phyloP scores from a whole-genome alignment of 805 yeast genomes.

The Yamadazyma philogaea region DNA sequence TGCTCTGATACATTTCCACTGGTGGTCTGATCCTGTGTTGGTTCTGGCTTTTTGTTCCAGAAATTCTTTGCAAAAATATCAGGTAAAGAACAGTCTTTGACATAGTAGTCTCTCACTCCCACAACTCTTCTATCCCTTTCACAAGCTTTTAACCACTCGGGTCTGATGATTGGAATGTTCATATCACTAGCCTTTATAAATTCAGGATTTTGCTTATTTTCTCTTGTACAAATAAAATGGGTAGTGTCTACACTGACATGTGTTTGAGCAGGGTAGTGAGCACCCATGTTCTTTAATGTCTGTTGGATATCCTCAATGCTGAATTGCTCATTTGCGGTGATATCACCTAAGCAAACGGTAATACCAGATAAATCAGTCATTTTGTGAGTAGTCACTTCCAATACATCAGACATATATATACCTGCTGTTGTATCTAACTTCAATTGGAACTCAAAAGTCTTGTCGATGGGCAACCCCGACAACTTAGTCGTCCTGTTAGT shows the following conservation, averaged over 20 bases:
- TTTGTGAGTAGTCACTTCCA: conserved; percentile 81
- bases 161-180: conserved; percentile 91
- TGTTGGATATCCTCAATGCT: conserved; percentile 53
- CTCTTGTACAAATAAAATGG: conserved; percentile 73
- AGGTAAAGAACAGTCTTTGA: conserved; percentile 51
- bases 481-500: conserved; percentile 78
- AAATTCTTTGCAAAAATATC: conserved; percentile 41
- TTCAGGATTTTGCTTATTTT: conserved; percentile 62
- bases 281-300: conserved; percentile 70
- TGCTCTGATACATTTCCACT: too few species aligned
- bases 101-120: conserved; percentile 85
- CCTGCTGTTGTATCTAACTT: conserved; percentile 89
- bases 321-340: conserved; percentile 53
- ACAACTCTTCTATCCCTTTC: conserved; percentile 84
- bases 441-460: conserved; percentile 73
- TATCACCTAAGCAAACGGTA: conserved; percentile 83
- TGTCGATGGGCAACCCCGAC: conserved; percentile 88
- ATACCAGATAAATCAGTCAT: conserved; percentile 96
- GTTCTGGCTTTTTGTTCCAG: conserved; percentile 25
- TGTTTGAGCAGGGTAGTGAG: conserved; percentile 62
- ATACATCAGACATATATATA: conserved; percentile 60
- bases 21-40: background rate
- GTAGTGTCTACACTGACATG: conserved; percentile 87
- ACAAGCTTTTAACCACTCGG: conserved; percentile 96
- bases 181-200: conserved; percentile 75